Conservation (phyloP, 345 rosid genomes). For the Camelina laxa region DNA sequence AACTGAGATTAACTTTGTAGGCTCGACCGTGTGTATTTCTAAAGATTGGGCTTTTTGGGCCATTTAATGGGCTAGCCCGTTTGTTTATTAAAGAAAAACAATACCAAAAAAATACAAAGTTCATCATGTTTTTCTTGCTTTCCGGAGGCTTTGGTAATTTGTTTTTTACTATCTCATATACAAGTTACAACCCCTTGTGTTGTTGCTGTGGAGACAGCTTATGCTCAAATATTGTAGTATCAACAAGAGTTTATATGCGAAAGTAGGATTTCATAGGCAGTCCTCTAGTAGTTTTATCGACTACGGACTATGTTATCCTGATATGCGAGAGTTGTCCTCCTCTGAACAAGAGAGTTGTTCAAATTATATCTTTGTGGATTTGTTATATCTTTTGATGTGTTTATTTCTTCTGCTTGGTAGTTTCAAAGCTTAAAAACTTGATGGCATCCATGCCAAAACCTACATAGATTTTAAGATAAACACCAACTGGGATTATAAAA, state of each 20-base stretch:
- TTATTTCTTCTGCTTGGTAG: background rate
- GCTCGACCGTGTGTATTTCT: background rate
- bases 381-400: too few species aligned
- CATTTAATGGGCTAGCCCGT: background rate
- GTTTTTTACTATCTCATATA: too few species aligned
- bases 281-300: background rate
- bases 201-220: too few species aligned
- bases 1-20: background rate
- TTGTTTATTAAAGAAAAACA: background rate
- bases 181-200: too few species aligned
- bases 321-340: background rate
- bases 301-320: background rate
- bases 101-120: background rate
- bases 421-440: background rate
- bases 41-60: background rate
- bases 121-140: background rate
- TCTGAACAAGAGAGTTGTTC: background rate
- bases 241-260: background rate
- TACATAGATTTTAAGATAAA: constrained; percentile 8
- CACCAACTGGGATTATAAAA: too few species aligned
- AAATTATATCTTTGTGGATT: too few species aligned
- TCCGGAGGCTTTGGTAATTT: too few species aligned
- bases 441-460: background rate
- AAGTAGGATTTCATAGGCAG: background rate
- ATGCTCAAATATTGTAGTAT: background rate